Base-by-base conservation (phyloP, 192 early-diverging fungal genomes). In the Coemansia sp. region DNA sequence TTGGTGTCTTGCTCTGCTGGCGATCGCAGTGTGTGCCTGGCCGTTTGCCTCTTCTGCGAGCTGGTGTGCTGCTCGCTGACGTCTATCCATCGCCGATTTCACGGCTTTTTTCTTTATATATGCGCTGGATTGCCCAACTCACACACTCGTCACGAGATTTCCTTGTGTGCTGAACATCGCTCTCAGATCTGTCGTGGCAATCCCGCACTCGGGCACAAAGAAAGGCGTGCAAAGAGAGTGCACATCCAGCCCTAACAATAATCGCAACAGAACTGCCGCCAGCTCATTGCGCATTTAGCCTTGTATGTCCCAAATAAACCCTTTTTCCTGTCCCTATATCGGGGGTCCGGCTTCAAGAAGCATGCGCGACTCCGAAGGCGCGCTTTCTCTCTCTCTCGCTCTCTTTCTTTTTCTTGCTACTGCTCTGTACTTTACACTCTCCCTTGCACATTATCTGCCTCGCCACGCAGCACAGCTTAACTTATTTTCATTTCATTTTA, bases 251-350 rank as follows among this genome's bases (percentile, higher is more conserved):
- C 32, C 32, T 35, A 35, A 35, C 32, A 35, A 35, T 35, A 35
- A n/a, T n/a, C n/a, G n/a, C n/a, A n/a, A 27, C 47, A n/a, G 11
- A 25, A 11, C 17, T 45, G 42, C 47, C 47, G 27, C 47, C 22
- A 25, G 47, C 22, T 27, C 47, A 49, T 31, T 53, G 51, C 51
- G 51, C 51, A 53, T 53, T 53, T 53, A 53, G 51, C 51, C 51
- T 53, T 17, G 15, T 24, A 25, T 27, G 14, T 53, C 27, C 29
- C 27, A 53, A 53, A 31, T 17, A 17, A 11, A 53, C 51, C 51
- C 51, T 32, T 53, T 29, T 53, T 12, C 29, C 27, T 29, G 14
- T 27, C 29, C 29, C 29, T 53, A 53, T 53, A 24, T 24, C 25
- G 51, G 29, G 22, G 24, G 45, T 31, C 51, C 51, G 17, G 51